phyloP scores from a whole-genome alignment of 1,284 basidiomycete species.

The Ustilago sp. region DNA sequence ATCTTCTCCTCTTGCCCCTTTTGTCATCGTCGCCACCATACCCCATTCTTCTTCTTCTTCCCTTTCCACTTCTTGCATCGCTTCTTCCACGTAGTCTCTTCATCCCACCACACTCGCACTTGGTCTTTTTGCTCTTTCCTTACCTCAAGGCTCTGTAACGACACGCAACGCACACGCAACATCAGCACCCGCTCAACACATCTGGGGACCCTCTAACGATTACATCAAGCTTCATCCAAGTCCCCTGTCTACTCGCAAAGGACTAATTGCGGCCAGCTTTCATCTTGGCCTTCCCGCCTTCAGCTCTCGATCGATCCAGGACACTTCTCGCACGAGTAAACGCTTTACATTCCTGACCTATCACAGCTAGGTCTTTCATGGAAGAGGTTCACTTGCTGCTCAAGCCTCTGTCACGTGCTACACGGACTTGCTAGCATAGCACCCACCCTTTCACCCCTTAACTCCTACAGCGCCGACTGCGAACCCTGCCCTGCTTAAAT shows the following conservation, averaged over 20 bases:
- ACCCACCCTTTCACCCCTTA: background rate
- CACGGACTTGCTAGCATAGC: background rate
- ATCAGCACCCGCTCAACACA: background rate
- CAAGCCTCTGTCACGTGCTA: background rate
- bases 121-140: background rate
- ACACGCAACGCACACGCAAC: constrained; percentile 19
- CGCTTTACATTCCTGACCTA: background rate
- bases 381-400: no score
- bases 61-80: constrained; percentile 7
- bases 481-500: background rate
- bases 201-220: background rate
- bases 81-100: background rate
- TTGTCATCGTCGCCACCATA: constrained; percentile 11
- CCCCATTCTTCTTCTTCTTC: constrained; percentile 5
- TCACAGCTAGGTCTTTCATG: background rate
- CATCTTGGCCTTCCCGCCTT: background rate
- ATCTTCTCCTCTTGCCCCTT: background rate
- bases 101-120: constrained; percentile 4
- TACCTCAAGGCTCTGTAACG: constrained; percentile 15
- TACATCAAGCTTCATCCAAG: background rate
- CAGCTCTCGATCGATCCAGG: background rate
- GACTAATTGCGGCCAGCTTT: background rate
- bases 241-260: background rate
- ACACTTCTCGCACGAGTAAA: background rate
- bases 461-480: background rate